phyloP scores from a whole-genome alignment of 1,284 basidiomycete genomes.

The Apiotrichum gracile region DNA sequence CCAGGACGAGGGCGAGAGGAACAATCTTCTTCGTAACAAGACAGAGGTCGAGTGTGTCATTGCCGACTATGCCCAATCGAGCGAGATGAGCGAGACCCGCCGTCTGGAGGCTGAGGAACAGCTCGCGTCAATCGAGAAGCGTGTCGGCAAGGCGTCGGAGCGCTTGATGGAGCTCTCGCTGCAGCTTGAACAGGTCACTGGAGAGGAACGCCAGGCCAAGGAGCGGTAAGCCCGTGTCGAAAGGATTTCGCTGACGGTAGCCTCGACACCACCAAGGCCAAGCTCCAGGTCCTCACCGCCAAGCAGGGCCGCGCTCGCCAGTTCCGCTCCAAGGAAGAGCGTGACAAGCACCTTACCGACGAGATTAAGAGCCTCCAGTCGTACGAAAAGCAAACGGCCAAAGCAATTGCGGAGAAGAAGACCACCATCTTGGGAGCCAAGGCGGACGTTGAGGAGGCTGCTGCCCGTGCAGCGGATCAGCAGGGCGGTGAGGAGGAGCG shows the following conservation, averaged over 20 bases:
- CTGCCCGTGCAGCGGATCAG: too few relatives aligned
- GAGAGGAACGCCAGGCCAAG: slow-evolving; percentile 61
- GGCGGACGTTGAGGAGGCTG: slow-evolving; percentile 59
- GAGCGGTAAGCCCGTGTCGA: slow-evolving; percentile 48
- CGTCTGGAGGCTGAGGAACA: slow-evolving; percentile 56
- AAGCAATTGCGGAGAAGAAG: slow-evolving; percentile 58
- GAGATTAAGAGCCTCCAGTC: slow-evolving; percentile 67
- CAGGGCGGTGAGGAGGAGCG: slow-evolving; percentile 61
- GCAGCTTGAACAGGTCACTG: slow-evolving; percentile 59
- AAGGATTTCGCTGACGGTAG: slow-evolving; percentile 22
- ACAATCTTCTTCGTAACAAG: slow-evolving; percentile 65
- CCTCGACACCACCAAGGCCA: slow-evolving; percentile 66
- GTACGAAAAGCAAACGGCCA: slow-evolving; percentile 56
- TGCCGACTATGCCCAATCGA: slow-evolving; percentile 66
- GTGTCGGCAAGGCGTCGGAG: slow-evolving; percentile 60
- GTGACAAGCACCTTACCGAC: slow-evolving; percentile 67
- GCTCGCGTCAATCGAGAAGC: slow-evolving; percentile 56
- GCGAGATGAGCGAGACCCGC: slow-evolving; percentile 58
- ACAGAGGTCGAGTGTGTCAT: slow-evolving; percentile 81
- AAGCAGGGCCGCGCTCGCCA: slow-evolving; percentile 82
- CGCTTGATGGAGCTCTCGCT: slow-evolving; percentile 61
- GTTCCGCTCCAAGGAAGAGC: slow-evolving; percentile 74
- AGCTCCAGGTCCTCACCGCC: slow-evolving; percentile 66
- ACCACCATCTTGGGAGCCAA: slow-evolving; percentile 72
- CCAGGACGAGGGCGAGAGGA: slow-evolving; percentile 42